These are phyloP conservation scores for Neurospora sp. DNA, from an alignment of 495 filamentous ascomycete genomes.

Conservation along the genomic window DNA sequence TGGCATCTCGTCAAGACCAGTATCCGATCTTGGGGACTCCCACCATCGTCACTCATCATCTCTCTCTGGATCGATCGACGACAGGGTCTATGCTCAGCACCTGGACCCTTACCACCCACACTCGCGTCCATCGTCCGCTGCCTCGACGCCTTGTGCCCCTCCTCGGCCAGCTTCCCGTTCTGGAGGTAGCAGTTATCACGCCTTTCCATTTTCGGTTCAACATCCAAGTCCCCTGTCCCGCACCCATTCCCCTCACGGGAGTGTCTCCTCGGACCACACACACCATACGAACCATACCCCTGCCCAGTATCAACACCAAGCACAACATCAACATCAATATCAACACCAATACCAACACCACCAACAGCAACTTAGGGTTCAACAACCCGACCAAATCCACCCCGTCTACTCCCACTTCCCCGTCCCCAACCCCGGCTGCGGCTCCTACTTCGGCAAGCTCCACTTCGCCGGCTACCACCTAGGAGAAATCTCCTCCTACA, in stretches of 20 bases:
- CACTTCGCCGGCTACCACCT: slow-evolving; percentile 41
- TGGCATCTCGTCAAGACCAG: background rate
- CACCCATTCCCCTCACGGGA: background rate
- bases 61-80: background rate
- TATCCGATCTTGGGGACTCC: background rate
- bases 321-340: background rate
- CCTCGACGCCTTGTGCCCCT: background rate
- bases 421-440: background rate
- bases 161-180: background rate
- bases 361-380: background rate
- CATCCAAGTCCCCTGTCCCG: background rate
- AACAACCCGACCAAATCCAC: background rate
- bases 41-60: background rate
- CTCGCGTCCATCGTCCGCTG: background rate
- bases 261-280: background rate
- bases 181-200: background rate
- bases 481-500: slow-evolving; percentile 35
- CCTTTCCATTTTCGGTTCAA: background rate
- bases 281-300: background rate
- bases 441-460: slow-evolving; percentile 22
- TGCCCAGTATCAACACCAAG: background rate
- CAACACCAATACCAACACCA: background rate
- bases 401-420: background rate
- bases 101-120: background rate
- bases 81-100: background rate